Conservation (phyloP, 176 grass and related monocot genomes). For the Lolium rigidum region DNA sequence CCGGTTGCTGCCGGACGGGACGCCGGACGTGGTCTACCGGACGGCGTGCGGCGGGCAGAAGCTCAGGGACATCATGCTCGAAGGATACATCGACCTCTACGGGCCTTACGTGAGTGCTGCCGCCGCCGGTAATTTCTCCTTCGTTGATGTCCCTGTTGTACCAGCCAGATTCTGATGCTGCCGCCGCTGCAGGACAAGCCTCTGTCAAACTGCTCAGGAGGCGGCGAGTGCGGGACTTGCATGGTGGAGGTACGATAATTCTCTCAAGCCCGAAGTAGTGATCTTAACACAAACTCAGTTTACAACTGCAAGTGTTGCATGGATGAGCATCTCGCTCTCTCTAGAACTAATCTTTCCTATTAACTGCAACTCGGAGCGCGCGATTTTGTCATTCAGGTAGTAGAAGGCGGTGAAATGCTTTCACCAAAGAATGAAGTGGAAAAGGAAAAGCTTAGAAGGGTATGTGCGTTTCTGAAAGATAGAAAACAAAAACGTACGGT, state of each 20-base stretch:
- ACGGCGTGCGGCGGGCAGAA: conserved; percentile 83
- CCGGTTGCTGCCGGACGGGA: conserved; percentile 80
- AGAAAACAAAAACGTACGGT: too few relatives aligned
- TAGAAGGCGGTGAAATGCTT: conserved; percentile 79
- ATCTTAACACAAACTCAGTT: neutral
- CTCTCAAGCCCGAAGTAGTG: neutral
- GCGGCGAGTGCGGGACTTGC: conserved; percentile 80
- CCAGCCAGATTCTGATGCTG: neutral
- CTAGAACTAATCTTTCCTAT: neutral
- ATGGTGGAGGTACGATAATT: conserved; percentile 73
- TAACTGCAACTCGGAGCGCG: neutral
- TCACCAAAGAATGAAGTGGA: conserved; percentile 68
- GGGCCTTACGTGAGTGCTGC: conserved; percentile 78
- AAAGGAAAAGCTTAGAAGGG: conserved; percentile 86
- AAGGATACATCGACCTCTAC: conserved; percentile 82
- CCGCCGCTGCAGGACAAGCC: conserved; percentile 65
- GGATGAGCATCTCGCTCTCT: neutral
- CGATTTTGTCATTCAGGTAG: conserved; percentile 51
- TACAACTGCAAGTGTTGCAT: neutral
- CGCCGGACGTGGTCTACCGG: conserved; percentile 86
- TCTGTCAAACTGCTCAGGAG: conserved; percentile 73
- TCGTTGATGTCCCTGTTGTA: neutral
- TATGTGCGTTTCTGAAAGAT: neutral
- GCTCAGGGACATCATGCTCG: conserved; percentile 92
- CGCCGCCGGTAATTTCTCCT: neutral